These are phyloP conservation scores for Exophiala sp. DNA, from an alignment of 2,329 filamentous ascomycete species.

Conservation along the genomic window DNA sequence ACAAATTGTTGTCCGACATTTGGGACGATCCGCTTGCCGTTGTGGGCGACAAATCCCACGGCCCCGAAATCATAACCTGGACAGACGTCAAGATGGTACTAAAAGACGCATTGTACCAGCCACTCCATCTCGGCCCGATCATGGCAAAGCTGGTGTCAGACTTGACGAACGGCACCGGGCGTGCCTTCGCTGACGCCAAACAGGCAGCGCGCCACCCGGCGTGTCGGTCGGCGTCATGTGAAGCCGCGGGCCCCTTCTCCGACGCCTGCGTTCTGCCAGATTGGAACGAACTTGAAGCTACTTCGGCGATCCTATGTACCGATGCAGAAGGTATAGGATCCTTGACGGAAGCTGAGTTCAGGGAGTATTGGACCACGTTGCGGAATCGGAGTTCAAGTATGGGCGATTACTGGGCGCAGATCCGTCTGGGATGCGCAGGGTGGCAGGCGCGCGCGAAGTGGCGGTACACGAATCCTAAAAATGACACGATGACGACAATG, in stretches of 20 bases:
- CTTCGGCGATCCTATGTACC: constrained; percentile 15
- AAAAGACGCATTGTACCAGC: constrained; percentile 12
- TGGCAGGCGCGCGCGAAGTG: constrained; percentile 29
- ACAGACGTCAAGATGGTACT: constrained; percentile 46
- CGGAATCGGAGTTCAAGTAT: constrained; percentile 5
- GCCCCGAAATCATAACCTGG: constrained; percentile 46
- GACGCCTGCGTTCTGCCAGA: constrained; percentile 5
- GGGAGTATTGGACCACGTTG: constrained; percentile 30
- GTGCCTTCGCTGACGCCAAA: constrained; percentile 17
- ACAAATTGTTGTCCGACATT: constrained; percentile 20
- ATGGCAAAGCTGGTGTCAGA: constrained; percentile 13
- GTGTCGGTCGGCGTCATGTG: constrained; percentile 8
- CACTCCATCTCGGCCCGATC: constrained; percentile 8
- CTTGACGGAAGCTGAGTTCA: constrained; percentile 14
- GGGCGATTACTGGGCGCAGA: constrained; percentile 15
- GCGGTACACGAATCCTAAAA: constrained; percentile 25
- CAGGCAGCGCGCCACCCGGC: constrained; percentile 5
- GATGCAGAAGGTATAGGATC: constrained; percentile 17
- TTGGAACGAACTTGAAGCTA: constrained; percentile 13
- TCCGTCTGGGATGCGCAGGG: constrained; percentile 7
- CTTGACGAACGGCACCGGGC: constrained; percentile 12
- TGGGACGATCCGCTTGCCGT: constrained; percentile 15
- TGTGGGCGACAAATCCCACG: neutral
- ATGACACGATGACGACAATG: constrained; percentile 17
- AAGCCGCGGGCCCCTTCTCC: constrained; percentile 9